These are phyloP conservation scores for Hypoxylon sp. DNA, from an alignment of 2,329 filamentous ascomycete genomes.

Conservation along the genomic window DNA sequence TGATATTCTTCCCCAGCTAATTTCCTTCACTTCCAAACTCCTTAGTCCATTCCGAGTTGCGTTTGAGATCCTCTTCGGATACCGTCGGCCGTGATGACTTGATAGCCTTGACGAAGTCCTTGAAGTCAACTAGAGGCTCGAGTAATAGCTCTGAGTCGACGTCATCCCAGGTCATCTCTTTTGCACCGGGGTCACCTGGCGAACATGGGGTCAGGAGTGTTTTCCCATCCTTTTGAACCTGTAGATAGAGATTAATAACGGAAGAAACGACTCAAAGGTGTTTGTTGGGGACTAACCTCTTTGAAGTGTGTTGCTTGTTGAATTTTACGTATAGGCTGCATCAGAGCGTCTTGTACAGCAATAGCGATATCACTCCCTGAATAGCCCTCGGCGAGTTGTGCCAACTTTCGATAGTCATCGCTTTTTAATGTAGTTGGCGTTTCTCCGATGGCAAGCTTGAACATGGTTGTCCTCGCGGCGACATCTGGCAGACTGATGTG, in stretches of 20 bases:
- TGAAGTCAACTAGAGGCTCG: slow-evolving; percentile 87
- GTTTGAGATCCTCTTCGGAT: slow-evolving; percentile 84
- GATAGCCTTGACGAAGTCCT: slow-evolving; percentile 95
- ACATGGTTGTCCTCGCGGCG: slow-evolving; percentile 91
- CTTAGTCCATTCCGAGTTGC: slow-evolving; percentile 92
- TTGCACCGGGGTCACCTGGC: slow-evolving; percentile 86
- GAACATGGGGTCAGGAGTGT: slow-evolving; percentile 90
- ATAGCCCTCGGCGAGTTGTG: slow-evolving; percentile 89
- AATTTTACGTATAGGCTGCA: slow-evolving; percentile 97
- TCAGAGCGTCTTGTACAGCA: slow-evolving; percentile 94
- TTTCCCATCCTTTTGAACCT: slow-evolving; percentile 79
- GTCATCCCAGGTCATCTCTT: slow-evolving; percentile 94
- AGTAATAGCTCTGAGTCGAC: slow-evolving; percentile 86
- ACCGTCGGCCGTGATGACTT: slow-evolving; percentile 92
- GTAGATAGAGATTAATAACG: slow-evolving; percentile 5
- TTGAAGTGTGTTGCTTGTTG: slow-evolving; percentile 99
- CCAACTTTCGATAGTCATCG: slow-evolving; percentile 84
- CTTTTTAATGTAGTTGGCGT: slow-evolving; percentile 88
- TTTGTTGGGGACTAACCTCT: slow-evolving; percentile 71
- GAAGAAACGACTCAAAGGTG: background rate
- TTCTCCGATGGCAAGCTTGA: slow-evolving; percentile 92
- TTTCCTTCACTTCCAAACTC: slow-evolving; percentile 94
- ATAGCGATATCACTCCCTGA: slow-evolving; percentile 97
- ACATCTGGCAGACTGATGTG: slow-evolving; percentile 94
- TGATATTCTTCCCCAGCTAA: slow-evolving; percentile 49